Conservation (phyloP, 2,329 filamentous ascomycete genomes). For the Rhytidhysteron rufulum region DNA sequence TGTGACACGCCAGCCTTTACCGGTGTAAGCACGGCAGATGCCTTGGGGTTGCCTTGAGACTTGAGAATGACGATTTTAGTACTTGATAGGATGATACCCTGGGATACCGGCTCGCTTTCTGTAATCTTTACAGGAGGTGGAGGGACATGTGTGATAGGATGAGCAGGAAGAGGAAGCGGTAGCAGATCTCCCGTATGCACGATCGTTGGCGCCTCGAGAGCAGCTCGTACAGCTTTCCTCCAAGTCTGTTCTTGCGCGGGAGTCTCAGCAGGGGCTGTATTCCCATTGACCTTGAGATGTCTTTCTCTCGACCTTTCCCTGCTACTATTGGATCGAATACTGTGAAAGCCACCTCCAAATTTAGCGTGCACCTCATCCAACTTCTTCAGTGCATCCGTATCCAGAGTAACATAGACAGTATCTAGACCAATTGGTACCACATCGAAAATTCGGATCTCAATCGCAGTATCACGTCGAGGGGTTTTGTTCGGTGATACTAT, state of each 20-base stretch:
- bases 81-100: conserved; percentile 71
- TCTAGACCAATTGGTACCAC: conserved; percentile 77
- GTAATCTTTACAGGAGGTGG: conserved; percentile 82
- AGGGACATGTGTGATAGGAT: conserved; percentile 81
- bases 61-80: conserved; percentile 82
- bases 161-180: conserved; percentile 69
- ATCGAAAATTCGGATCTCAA: conserved; percentile 81
- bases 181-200: conserved; percentile 82
- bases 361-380: conserved; percentile 79
- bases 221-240: conserved; percentile 59
- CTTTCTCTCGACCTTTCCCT: conserved; percentile 25
- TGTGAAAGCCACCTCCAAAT: conserved; percentile 64
- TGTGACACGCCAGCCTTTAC: conserved; percentile 50
- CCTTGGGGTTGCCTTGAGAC: conserved; percentile 53
- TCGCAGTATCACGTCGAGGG: conserved; percentile 67
- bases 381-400: conserved; percentile 73
- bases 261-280: conserved; percentile 12
- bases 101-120: conserved; percentile 90
- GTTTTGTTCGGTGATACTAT: conserved; percentile 72
- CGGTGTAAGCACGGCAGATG: conserved; percentile 38
- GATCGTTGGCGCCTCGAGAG: conserved; percentile 67
- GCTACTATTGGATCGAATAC: conserved; percentile 28
- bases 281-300: conserved; percentile 36
- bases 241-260: conserved; percentile 31
- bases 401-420: conserved; percentile 80